phyloP scores from a whole-genome alignment of 2,329 filamentous ascomycete species.

The Fonsecaea pedrosoi region DNA sequence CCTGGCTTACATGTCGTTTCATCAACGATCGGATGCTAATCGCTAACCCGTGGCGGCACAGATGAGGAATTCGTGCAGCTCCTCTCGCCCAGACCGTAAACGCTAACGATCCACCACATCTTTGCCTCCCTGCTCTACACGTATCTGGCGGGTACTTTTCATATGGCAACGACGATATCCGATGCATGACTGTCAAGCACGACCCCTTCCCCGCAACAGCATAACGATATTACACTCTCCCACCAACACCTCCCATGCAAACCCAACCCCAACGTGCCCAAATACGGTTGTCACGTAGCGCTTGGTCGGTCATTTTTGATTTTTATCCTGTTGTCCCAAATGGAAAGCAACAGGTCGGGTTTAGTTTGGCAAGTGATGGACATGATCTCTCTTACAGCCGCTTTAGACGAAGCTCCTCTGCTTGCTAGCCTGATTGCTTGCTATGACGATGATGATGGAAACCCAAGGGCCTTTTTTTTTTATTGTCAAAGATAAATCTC shows the following conservation, averaged over 20 bases:
- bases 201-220: not conserved
- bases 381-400: not conserved
- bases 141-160: not conserved
- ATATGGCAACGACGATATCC: not conserved
- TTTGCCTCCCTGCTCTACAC: not conserved
- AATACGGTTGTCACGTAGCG: not conserved
- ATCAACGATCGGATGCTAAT: not conserved
- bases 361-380: not conserved
- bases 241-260: not conserved
- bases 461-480: not conserved
- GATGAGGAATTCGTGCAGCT: conserved; percentile 41
- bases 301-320: not conserved
- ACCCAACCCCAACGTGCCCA: not conserved
- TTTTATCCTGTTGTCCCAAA: not conserved
- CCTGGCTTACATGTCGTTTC: not conserved
- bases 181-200: not conserved
- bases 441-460: not conserved
- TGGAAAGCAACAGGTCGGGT: not conserved
- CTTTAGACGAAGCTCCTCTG: not conserved
- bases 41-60: conserved; percentile 6
- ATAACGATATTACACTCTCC: not conserved
- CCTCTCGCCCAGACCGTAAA: conserved; percentile 37
- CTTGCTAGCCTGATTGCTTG: not conserved
- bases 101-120: no score
- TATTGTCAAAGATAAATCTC: not conserved